These are phyloP conservation scores for Trichoderma semiorbis DNA, from an alignment of 2,329 filamentous ascomycete species.

Conservation along the genomic window DNA sequence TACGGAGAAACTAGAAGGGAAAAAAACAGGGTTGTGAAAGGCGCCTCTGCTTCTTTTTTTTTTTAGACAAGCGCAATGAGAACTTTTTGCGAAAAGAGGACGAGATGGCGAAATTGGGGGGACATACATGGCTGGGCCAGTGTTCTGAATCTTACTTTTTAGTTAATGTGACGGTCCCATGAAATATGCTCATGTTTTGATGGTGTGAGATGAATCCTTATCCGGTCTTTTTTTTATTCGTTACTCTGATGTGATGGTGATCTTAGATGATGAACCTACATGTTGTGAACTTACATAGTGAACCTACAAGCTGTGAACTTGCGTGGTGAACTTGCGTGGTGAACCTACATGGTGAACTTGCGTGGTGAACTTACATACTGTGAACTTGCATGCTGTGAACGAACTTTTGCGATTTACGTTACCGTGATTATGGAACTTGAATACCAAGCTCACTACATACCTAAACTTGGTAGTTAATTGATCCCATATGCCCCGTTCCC, in stretches of 20 bases:
- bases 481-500: neutral
- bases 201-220: neutral
- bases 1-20: neutral
- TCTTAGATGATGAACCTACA: neutral
- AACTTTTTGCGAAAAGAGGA: neutral
- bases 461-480: neutral
- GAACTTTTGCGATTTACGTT: neutral
- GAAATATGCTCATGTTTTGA: neutral
- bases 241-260: neutral
- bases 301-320: neutral
- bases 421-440: neutral
- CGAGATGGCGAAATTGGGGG: neutral
- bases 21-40: neutral
- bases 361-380: no score
- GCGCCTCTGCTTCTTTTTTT: neutral
- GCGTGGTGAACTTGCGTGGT: neutral
- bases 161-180: slow-evolving; percentile 5
- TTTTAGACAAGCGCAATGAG: neutral
- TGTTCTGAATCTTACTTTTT: neutral
- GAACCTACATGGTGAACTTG: neutral
- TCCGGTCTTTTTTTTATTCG: neutral
- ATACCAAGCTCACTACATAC: neutral
- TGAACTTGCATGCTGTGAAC: no score
- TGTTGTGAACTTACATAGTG: neutral
- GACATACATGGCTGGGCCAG: slow-evolving; percentile 12